Base-by-base conservation (phyloP, 805 yeast species). In the Candida bentonensis region DNA sequence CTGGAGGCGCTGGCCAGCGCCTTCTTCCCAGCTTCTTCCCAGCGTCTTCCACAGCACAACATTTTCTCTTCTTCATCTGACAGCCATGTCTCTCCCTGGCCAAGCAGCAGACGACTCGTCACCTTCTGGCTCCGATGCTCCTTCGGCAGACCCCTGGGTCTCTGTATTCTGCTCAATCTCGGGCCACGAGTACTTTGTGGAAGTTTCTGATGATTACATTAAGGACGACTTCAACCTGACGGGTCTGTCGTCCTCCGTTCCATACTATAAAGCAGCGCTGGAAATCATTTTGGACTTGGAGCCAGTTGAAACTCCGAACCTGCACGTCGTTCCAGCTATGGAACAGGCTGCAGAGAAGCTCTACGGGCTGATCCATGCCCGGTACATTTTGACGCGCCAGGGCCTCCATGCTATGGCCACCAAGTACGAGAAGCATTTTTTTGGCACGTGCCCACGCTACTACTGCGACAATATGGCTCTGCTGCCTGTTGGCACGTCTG, bases 201-300 rank as follows among this genome's bases (percentile, higher is more conserved):
- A 88, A 53, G 95, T 92, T 3, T 73, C 87, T 1, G 86, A 83
- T 41, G 96, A 86, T 42, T 92, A 87, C 62, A 85, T 92, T 48
- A 96, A 88, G 55, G 98, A 92, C 62, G 97, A 92, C 53, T 92
- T 92, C 70, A 92, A 92, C 59, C 70, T 92, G 55, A 88, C 97
- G 1, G 96, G 97, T 1, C 70, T 92, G 43, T 72, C 82, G 25
- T 73, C 79, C 51, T 77, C 83, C 47, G 95, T 92, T 7, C 95
- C 96, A 3, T 84, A 79, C 59, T 92, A 88, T 62, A 69, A 89
- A 56, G 95, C 87, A 57, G 95, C 97, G 1, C 66, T 89, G 49
- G 96, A 89, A 63, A 73, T 89, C 53, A 85, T 92, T 47, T 68
- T 89, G 50, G 98, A 89, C 62, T 73, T 86, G 50, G 96, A 83